Evolutionary conservation across 306 rosid species (phyloP), one percentile per base, ranked within the genome.

Genomic region (Inga leiocalycina): DNA sequence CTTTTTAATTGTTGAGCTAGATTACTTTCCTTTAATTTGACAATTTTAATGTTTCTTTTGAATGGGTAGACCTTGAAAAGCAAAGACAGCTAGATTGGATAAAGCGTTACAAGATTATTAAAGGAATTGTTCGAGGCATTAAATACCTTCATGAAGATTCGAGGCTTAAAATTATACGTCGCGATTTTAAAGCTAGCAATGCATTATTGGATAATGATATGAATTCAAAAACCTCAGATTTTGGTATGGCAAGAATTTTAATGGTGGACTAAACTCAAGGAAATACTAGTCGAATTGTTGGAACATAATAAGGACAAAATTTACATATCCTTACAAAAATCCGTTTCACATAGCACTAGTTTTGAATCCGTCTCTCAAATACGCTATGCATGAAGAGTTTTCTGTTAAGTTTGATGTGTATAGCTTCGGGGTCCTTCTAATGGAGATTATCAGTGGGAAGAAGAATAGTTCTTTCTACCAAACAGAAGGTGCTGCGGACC

Each of bases 81-180:
- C 83, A 81, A 87, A 65, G 77, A 39, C 27, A 20, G 16, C 67
- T 92, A 27, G 81, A 89, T 74, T 90, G 97, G 93, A 74, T 41
- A 43, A 88, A 87, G 78, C 88, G 91, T 64, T 89, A 37, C 52
- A 82, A 82, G 11, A 80, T 92, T 37, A 82, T 90, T 6, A 45
- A 7, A 59, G 94, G 92, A 14, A 70, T 89, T 74, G 90, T 88
- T 44, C 82, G 84, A 56, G 91, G 91, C n/a, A 86, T 89, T 71
- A 84, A 89, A 39, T 90, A 89, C 71, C 89, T 90, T 12, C 97
- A 92, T 37, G 90, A 90, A 78, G 92, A 90, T 59, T 88, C 93
- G 22, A 80, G 83, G 6, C 83, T 90, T 48, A 83, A 74, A 82
- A 89, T 90, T 15, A 10, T 46, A 46, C 51, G 11, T 10, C 51